Percentiles rank a stretch among this genome's conserved stretches.
These are phyloP conservation scores for Pichia pseudocactophila DNA, from an alignment of 805 yeast species.

Conservation along the genomic window DNA sequence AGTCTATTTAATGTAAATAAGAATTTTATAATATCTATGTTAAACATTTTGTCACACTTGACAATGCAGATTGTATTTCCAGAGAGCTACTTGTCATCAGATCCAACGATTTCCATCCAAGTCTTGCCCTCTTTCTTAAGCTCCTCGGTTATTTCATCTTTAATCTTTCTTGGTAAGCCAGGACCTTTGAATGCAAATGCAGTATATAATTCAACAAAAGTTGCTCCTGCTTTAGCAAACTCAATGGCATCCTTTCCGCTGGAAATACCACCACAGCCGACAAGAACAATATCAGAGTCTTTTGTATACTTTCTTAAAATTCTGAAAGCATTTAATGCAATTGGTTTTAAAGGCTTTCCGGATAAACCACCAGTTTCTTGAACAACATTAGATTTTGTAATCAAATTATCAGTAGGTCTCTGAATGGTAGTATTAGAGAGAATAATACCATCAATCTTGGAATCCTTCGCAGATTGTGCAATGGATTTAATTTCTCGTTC, in stretches of 20 bases:
- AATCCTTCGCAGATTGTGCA: conserved; percentile 66
- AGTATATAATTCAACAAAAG: conserved; percentile 80
- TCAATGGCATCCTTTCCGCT: conserved; percentile 83
- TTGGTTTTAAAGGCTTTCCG: conserved; percentile 84
- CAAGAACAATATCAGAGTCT: conserved; percentile 59
- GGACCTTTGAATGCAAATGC: conserved; percentile 92
- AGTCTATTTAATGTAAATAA: conserved; percentile 4
- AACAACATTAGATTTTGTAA: conserved; percentile 38
- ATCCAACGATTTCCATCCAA: conserved; percentile 75
- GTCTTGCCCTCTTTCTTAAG: conserved; percentile 67
- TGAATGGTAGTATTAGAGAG: conserved; percentile 87
- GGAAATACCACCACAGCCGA: conserved; percentile 95
- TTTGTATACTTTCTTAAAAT: conserved; percentile 69
- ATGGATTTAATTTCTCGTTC: conserved; percentile 75
- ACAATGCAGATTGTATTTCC: too few relatives aligned
- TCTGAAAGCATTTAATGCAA: conserved; percentile 61
- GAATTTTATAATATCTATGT: conserved; percentile 10
- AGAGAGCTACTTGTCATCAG: conserved; percentile 47
- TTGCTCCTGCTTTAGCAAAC: conserved; percentile 89
- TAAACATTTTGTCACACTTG: too few relatives aligned
- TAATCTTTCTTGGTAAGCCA: conserved; percentile 58
- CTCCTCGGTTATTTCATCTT: conserved; percentile 49
- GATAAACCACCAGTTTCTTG: conserved; percentile 80
- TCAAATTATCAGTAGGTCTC: conserved; percentile 53
- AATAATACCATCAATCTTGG: conserved; percentile 84